A percentile compares a stretch with the other conserved stretches of the same genome.
These are phyloP conservation scores for Apiospora phragmitis DNA, from an alignment of 2,329 filamentous ascomycete genomes.

Conservation along the genomic window DNA sequence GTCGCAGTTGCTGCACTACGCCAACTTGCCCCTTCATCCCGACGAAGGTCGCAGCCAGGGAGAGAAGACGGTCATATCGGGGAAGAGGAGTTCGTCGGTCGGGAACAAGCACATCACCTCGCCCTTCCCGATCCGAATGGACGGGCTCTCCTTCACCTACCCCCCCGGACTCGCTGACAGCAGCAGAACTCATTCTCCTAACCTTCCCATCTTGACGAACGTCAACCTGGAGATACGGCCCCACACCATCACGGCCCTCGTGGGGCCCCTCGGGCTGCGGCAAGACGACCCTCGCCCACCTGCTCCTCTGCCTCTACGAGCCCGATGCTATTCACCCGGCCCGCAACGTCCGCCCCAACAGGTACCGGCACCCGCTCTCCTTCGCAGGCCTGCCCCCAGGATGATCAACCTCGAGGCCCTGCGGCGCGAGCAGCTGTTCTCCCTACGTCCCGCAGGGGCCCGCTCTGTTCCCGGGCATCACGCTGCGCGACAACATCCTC, in stretches of 20 bases:
- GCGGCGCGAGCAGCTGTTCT: slow-evolving; percentile 60
- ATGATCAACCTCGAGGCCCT: slow-evolving; percentile 52
- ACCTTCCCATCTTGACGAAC: not conserved
- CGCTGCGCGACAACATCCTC: slow-evolving; percentile 76
- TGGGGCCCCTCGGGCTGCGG: slow-evolving; percentile 87
- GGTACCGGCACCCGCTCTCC: slow-evolving; percentile 45
- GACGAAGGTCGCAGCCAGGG: slow-evolving; percentile 51
- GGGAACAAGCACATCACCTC: slow-evolving; percentile 27
- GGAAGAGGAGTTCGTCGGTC: not conserved
- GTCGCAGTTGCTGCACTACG: slow-evolving; percentile 69
- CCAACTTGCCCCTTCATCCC: slow-evolving; percentile 52
- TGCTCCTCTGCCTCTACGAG: slow-evolving; percentile 72
- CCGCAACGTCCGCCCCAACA: slow-evolving; percentile 4
- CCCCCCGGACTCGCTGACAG: slow-evolving; percentile 26
- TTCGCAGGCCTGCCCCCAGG: slow-evolving; percentile 60
- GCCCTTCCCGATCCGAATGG: slow-evolving; percentile 52
- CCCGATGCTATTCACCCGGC: slow-evolving; percentile 29
- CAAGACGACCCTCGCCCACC: slow-evolving; percentile 78
- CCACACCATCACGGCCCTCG: slow-evolving; percentile 56
- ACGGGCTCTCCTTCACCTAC: slow-evolving; percentile 70
- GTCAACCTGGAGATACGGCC: not conserved
- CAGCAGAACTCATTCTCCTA: not conserved
- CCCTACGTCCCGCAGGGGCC: slow-evolving; percentile 72
- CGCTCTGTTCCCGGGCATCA: slow-evolving; percentile 70
- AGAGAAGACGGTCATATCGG: slow-evolving; percentile 35